These are phyloP conservation scores for Lachnellula suecica DNA, from an alignment of 2,329 filamentous ascomycete species.

Conservation along the genomic window DNA sequence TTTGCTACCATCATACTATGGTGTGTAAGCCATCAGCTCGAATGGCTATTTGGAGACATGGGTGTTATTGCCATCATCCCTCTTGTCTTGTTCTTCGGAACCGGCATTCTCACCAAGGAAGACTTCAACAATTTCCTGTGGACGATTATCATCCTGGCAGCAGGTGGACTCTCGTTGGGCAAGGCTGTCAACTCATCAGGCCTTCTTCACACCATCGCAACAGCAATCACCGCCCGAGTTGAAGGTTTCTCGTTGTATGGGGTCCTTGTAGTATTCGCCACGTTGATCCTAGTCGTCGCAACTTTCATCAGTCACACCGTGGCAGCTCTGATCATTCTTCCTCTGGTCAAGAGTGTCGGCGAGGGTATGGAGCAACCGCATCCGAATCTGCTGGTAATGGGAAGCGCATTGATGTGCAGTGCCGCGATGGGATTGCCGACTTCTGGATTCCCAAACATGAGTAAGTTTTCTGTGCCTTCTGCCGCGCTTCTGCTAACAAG, in stretches of 20 bases:
- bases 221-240: conserved; percentile 70
- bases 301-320: conserved; percentile 99
- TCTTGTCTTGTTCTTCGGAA: conserved; percentile 93
- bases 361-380: conserved; percentile 83
- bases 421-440: conserved; percentile 98
- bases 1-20: conserved; percentile 83
- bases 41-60: conserved; percentile 92
- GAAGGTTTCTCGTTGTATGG: conserved; percentile 80
- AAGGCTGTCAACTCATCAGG: conserved; percentile 94
- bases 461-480: conserved; percentile 57
- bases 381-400: conserved; percentile 95
- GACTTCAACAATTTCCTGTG: conserved; percentile 99
- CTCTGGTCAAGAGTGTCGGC: conserved; percentile 85
- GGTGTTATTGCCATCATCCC: conserved; percentile 96
- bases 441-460: conserved; percentile 98
- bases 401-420: conserved; percentile 90
- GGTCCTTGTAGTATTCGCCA: conserved; percentile 81
- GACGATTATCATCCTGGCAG: conserved; percentile 98
- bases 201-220: conserved; percentile 83
- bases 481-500: conserved; percentile 15
- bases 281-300: conserved; percentile 84
- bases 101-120: conserved; percentile 94
- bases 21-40: conserved; percentile 89
- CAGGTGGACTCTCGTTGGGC: conserved; percentile 86
- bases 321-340: conserved; percentile 90